Base-by-base conservation (phyloP, 192 early-diverging fungal species). In the Coemansia brasiliensis region DNA sequence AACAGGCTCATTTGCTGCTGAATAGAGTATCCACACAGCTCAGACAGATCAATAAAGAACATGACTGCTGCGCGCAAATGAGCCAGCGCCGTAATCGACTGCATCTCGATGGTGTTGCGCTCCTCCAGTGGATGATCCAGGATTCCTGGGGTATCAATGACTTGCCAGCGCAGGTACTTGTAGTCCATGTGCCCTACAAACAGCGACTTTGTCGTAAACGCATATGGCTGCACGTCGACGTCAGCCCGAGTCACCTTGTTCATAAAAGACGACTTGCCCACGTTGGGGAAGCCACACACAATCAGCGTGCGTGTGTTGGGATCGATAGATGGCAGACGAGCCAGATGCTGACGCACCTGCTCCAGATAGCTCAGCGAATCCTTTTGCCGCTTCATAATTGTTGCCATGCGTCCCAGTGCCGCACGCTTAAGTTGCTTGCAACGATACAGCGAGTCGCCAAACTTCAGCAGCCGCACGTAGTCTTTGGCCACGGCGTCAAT, bases 101-200 rank as follows among this genome's bases (percentile, higher is more conserved):
- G 98, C 98, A 99, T 99, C 82, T 99, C 98, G 63, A 99, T 99
- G 27, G 95, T 98, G 82, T 99, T 99, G 65, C 95, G 87, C 67
- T 99, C 87, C 82, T 99, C 98, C 51, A 99, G 84, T 20, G 98
- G 94, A 72, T 97, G 98, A 81, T 99, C 98, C 43, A 99, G 84
- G 72, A 99, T 98, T 53, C 98, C 98, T 29, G 98, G 98, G 40
- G 98, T 99, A 74, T 99, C 98, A 55, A 99, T 98, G n/a, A 99
- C 98, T 79, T 99, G 98, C 98, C 98, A 99, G 72, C 96, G 83
- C 79, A 97, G 83, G 79, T 99, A 96, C 80, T 93, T 95, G 89
- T 98, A 98, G 82, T 99, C 96, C 98, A 99, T 98, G 69, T 99
- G 98, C 29, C 98, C 98, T 25, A 99, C 98, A 82, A 99, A 99